Percentiles rank a stretch among this genome's conserved stretches.
These are phyloP conservation scores for Rhododendron williamsianum DNA, from an alignment of 148 eudicot species.

Conservation along the genomic window DNA sequence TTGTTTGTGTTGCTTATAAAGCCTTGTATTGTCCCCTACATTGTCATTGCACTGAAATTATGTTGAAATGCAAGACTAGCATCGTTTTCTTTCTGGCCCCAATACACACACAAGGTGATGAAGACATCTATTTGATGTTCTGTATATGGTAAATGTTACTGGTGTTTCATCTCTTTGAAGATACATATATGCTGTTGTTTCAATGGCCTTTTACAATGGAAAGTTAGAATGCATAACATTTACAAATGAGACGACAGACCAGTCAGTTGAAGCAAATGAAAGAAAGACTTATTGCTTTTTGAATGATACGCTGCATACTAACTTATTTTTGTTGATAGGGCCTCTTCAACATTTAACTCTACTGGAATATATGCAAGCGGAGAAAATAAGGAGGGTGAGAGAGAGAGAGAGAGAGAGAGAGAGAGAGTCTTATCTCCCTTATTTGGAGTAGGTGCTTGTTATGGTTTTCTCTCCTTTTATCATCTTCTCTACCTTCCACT, in stretches of 20 bases:
- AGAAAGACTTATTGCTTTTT: background rate
- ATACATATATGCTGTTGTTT: background rate
- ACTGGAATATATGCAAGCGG: background rate
- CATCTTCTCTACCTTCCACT: background rate
- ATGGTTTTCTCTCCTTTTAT: background rate
- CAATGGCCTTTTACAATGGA: background rate
- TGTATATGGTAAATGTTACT: background rate
- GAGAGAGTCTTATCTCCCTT: background rate
- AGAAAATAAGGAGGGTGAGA: background rate
- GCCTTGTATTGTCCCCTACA: background rate
- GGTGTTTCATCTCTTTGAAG: background rate
- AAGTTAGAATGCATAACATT: background rate
- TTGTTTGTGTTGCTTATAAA: background rate
- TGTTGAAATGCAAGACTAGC: background rate
- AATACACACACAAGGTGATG: background rate
- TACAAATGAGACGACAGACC: background rate
- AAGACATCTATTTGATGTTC: background rate
- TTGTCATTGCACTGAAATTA: background rate
- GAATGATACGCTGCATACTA: background rate
- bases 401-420: background rate
- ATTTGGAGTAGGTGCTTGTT: background rate
- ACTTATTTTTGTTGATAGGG: background rate
- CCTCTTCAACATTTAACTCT: background rate
- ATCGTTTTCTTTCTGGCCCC: background rate
- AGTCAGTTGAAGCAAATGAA: background rate